Conservation (phyloP, 108 stramenopile species). For the Skeletonema tropicum region DNA sequence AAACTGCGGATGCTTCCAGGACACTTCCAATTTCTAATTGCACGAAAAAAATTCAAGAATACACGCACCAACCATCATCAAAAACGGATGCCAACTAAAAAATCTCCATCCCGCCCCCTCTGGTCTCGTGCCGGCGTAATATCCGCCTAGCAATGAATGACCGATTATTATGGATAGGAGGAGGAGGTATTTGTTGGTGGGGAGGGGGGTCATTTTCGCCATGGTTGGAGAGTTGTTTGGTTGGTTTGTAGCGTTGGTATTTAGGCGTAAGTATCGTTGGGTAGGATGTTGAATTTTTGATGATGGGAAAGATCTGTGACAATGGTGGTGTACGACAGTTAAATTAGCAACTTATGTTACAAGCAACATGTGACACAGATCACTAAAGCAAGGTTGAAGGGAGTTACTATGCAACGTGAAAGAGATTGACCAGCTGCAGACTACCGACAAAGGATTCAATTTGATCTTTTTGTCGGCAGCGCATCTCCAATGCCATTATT, state of each 20-base stretch:
- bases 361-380: no score
- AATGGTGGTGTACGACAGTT: no score
- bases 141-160: constrained; percentile 42
- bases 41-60: neutral
- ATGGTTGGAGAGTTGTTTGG: constrained; percentile 10
- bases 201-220: constrained; percentile 41
- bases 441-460: constrained; percentile 11
- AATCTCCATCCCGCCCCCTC: constrained; percentile 66
- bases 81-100: constrained; percentile 83
- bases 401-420: neutral
- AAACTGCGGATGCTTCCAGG: no score
- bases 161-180: constrained; percentile 22
- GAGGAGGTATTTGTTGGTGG: constrained; percentile 26
- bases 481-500: constrained; percentile 15
- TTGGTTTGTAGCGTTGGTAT: no score
- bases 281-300: no score
- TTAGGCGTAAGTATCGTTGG: no score
- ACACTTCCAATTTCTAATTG: no score
- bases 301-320: no score
- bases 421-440: constrained; percentile 12
- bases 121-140: constrained; percentile 57
- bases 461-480: constrained; percentile 10
- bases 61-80: constrained; percentile 72
- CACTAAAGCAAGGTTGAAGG: no score
- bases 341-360: no score